Base-by-base conservation (phyloP, 73 alveolate species). In the Paraurostyla sp. region DNA sequence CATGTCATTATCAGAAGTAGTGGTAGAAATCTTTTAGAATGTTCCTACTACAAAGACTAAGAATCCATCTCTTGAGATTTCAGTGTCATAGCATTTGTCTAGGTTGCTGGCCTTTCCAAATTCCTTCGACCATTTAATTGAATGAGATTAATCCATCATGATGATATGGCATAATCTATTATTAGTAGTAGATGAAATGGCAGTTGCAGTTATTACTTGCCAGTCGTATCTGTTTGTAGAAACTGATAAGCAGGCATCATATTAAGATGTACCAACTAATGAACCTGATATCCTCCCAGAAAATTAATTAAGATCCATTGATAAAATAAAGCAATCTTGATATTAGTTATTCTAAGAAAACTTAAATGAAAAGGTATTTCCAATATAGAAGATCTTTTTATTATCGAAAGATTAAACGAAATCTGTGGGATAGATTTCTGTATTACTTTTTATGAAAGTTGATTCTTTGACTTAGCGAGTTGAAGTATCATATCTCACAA, bases 201-300 rank as follows among this genome's bases (percentile, higher is more conserved):
- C 1, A 11, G 27, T 6, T 1, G 82, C 58, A 9, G 58, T 65
- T 16, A 65, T 58, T 38, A 65, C 58, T 65, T 65, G 25, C 82
- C 82, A 65, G 25, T 65, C 58, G 41, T 65, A 65, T 40, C 82
- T 33, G 38, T 65, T 65, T 36, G 58, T 38, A 18, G 82, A 23
- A 18, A 65, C 6, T 1, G 59, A 1, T 7, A 7, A 9, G 25
- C 82, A 65, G 0, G 7, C 1, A 38, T 65, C 82, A 65, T 65
- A 30, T 9, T 65, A 38, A 16, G 1, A 2, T 3, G 60, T 65
- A 1, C 82, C 82, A 65, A 65, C 7, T 9, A 38, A 30, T 13
- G 82, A 9, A 38, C 82, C 58, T 38, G 42, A 15, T 2, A 38
- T 40, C 41, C 6, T 3, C 13, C 82, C 82, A 22, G 4, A 11